Evolutionary conservation across 1,284 basidiomycete species (phyloP).

Genomic region (Spongiforma sp.): DNA sequence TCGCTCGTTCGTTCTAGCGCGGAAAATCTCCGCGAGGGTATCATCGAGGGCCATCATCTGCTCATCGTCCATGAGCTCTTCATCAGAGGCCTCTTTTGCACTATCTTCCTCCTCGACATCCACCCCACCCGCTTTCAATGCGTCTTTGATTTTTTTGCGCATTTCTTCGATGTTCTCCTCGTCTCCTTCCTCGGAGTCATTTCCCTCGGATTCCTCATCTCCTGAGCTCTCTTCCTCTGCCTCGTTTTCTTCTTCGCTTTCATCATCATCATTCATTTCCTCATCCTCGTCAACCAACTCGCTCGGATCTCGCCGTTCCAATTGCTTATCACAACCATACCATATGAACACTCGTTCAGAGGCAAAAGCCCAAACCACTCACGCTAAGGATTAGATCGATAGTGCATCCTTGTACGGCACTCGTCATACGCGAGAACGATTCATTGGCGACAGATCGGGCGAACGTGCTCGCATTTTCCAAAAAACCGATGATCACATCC

Average conservation of each 20-base stretch:
- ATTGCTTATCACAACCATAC: too few relatives aligned
- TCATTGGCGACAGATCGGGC: conserved; percentile 83
- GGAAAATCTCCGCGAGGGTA: conserved; percentile 91
- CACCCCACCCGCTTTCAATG: conserved; percentile 76
- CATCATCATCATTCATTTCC: conserved; percentile 41
- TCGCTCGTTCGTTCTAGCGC: conserved; percentile 64
- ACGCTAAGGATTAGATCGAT: conserved; percentile 87
- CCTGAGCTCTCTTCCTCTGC: conserved; percentile 46
- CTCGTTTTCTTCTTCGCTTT: conserved; percentile 41
- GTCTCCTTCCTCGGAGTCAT: conserved; percentile 49
- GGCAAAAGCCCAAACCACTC: conserved; percentile 40
- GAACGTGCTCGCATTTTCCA: conserved; percentile 88
- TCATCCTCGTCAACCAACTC: conserved; percentile 55
- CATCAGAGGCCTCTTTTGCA: conserved; percentile 55
- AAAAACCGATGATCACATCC: conserved; percentile 86
- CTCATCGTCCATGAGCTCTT: conserved; percentile 91
- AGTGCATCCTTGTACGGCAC: conserved; percentile 73
- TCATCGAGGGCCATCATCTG: conserved; percentile 98
- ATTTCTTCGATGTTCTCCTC: conserved; percentile 71
- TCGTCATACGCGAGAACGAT: conserved; percentile 79
- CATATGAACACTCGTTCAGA: too few relatives aligned
- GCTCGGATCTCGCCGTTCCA: conserved; percentile 71
- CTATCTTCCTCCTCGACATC: conserved; percentile 53
- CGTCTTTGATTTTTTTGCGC: conserved; percentile 78
- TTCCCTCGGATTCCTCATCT: conserved; percentile 38